Percentiles rank a stretch among this genome's conserved stretches.
These are phyloP conservation scores for Talaromyces sp. DNA, from an alignment of 2,329 filamentous ascomycete genomes.

Conservation along the genomic window DNA sequence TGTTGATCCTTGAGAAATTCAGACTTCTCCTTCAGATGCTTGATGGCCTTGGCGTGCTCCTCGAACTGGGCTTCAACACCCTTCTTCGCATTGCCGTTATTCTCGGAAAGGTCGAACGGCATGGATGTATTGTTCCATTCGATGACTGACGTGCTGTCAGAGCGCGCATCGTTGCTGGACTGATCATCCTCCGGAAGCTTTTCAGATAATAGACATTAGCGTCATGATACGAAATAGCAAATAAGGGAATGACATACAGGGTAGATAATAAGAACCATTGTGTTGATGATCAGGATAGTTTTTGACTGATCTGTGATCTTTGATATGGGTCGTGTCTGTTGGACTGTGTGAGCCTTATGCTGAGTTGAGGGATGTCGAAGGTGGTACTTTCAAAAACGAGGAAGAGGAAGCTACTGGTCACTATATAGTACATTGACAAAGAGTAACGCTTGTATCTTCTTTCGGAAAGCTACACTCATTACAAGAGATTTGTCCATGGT, in stretches of 20 bases:
- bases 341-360: neutral
- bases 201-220: neutral
- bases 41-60: neutral
- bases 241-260: neutral
- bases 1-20: too few species aligned
- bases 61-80: neutral
- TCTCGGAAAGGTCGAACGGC: neutral
- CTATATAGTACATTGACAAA: neutral
- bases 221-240: neutral
- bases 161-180: neutral
- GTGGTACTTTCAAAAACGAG: neutral
- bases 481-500: neutral
- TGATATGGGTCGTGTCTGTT: neutral
- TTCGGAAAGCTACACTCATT: neutral
- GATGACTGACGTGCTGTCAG: neutral
- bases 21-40: too few species aligned
- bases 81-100: neutral
- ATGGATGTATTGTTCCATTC: neutral
- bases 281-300: neutral
- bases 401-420: neutral
- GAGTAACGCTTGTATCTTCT: neutral
- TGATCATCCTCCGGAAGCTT: neutral
- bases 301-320: neutral
- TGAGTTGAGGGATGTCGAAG: neutral
- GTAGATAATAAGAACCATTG: neutral